Evolutionary conservation across 2,329 filamentous ascomycete genomes (phyloP), one percentile per base, ranked within the genome.

Genomic region (Didymella lethalis): DNA sequence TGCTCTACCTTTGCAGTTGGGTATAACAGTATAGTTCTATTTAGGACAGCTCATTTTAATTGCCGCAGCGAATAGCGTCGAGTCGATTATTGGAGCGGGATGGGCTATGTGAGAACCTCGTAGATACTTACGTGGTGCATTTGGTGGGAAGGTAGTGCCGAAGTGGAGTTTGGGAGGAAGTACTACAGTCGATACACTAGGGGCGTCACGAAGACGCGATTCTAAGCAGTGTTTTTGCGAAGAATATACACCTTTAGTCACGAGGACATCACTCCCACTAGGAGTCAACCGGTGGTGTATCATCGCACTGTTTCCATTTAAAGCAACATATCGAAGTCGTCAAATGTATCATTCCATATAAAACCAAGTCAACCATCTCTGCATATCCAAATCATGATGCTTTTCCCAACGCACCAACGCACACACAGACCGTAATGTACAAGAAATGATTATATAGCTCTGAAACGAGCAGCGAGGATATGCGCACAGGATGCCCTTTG

Each of bases 381-480:
- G 32, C 50, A 29, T 48, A 29, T 47, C 38, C 50, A 50, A 46
- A 46, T 20, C 46, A 23, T 59, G 44, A 34, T 59, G 46, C 40
- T 54, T 50, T 54, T 44, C 40, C 47, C 16, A 29, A 45, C 43
- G 18, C 51, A 43, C 40, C 46, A 29, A 29, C 40, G 34, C 46
- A 14, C 41, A 44, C 50, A 50, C 45, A 14, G 23, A 36, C 32
- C 47, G 48, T 60, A 60, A 56, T 60, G 44, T 60, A 60, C 57
- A 60, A 55, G 48, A 60, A 52, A 23, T 50, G 48, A 60, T 52
- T 60, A 60, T 60, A 31, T 60, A 56, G 46, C 48, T 36, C 48
- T 45, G 18, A 20, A 48, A 43, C 40, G 40, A 47, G 52, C 41
- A 52, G 38, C 28, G 23, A 41, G 25, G 29, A 60, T 56, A 55